Evolutionary conservation across 306 rosid species (phyloP).

Genomic region (Hylodesmum podocarpum): DNA sequence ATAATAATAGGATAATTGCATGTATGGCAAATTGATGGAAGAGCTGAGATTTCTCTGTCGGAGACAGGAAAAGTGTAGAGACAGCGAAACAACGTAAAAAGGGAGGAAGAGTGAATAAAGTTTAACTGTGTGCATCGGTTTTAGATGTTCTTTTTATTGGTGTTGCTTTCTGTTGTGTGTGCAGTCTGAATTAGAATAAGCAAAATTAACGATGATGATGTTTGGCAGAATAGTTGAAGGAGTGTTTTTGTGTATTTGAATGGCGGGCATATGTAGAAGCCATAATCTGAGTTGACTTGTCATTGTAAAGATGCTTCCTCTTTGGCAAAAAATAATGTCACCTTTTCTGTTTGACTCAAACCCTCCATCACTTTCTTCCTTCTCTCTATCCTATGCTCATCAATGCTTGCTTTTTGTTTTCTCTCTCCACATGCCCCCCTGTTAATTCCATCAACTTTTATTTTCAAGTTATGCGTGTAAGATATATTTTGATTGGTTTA

Average conservation of each 20-base stretch:
- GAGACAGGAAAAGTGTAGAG: conserved; percentile 1
- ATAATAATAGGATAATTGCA: not conserved
- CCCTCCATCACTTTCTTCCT: not conserved
- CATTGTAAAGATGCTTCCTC: conserved; percentile 29
- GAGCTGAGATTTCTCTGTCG: not conserved
- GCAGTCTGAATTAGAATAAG: conserved; percentile 5
- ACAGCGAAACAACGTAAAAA: conserved; percentile 24
- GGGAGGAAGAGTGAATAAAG: not conserved
- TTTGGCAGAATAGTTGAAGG: conserved; percentile 22
- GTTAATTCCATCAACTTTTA: no score
- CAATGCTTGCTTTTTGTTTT: not conserved
- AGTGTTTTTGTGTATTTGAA: not conserved
- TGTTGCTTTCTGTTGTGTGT: conserved; percentile 48
- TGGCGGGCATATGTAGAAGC: conserved; percentile 24
- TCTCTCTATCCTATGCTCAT: not conserved
- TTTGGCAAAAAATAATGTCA: conserved; percentile 33
- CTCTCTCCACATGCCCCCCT: no score
- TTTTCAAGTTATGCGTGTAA: no score
- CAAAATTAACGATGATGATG: not conserved
- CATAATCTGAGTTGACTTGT: conserved; percentile 51
- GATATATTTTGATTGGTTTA: no score
- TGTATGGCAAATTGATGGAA: not conserved
- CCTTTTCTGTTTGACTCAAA: conserved; percentile 47
- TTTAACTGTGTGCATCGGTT: not conserved
- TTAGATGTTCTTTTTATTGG: conserved; percentile 33